Conservation (phyloP, 257 asterid species). For the Fraxinus quadrangulata region DNA sequence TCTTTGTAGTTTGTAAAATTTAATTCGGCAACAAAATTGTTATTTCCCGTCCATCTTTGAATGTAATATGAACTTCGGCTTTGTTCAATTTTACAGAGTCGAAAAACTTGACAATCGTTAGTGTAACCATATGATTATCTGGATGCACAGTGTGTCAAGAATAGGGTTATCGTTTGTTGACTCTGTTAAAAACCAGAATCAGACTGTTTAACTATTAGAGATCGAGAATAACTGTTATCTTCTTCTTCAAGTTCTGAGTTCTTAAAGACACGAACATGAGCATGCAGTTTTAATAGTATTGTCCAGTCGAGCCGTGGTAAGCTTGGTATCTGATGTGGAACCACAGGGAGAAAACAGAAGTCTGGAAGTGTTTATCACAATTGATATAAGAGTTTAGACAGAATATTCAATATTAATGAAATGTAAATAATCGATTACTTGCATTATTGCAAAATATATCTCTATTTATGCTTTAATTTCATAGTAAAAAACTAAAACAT, state of each 20-base stretch:
- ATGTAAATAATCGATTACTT: background rate
- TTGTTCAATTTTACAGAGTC: constrained; percentile 10
- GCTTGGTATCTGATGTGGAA: no score
- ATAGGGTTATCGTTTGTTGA: background rate
- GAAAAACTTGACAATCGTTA: background rate
- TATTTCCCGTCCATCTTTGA: constrained; percentile 10
- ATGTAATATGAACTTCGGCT: constrained; percentile 9
- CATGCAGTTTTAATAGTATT: no score
- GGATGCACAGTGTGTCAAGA: background rate
- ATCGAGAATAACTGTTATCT: background rate
- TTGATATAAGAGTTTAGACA: no score
- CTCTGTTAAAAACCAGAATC: background rate
- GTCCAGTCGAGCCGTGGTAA: no score
- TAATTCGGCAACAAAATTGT: constrained; percentile 20
- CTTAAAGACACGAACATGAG: background rate
- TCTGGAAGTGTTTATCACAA: no score
- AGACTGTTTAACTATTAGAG: background rate
- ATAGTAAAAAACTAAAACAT: background rate
- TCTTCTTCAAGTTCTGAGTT: background rate
- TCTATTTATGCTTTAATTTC: background rate
- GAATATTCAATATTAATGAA: no score
- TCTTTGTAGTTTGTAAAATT: constrained; percentile 29
- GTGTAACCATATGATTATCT: constrained; percentile 2
- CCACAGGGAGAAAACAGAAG: no score
- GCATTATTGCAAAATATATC: background rate